Evolutionary conservation across 257 asterid genomes (phyloP), one percentile per base, ranked within the genome.

Genomic region (Fraxinus cuspidata): DNA sequence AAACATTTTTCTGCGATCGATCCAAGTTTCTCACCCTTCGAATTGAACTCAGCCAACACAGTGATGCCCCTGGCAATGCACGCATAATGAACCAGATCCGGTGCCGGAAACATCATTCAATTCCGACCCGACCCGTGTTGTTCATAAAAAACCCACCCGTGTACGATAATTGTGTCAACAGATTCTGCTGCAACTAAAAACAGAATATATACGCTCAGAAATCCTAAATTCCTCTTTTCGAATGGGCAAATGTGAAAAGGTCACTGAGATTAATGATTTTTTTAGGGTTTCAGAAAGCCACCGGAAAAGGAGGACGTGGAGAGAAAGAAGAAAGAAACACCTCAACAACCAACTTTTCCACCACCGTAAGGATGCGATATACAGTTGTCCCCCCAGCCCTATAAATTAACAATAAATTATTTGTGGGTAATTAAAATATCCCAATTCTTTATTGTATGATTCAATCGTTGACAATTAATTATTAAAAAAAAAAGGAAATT

Each of bases 21-120:
- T 44, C 96, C 92, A 77, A 95, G 93, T 70, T 81, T 94, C 69
- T 92, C 96, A 80, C 90, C 94, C 40, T 80, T 83, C 37, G 98
- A 86, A 85, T 90, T 93, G 92, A 91, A 90, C 74, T 95, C 98
- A 2, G 98, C 94, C 47, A 95, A 78, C 18, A 91, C 74, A 79
- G 87, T 88, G 72, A 88, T 70, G 53, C 86, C 94, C 29, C 79
- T 85, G 0, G 97, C 97, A 71, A 95, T 84, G 83, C 98, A 95
- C 80, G 90, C 90, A 77, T 90, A 95, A 47, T 86, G 82, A 72
- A 95, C 86, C 64, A 88, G 82, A 81, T 80, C 84, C 67, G 92
- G 93, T 83, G 89, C 87, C 68, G 73, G 72, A 82, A 83, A 86
- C 98, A 89, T 88, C 63, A 78, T 80, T 56, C 71, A 77, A 78